These are phyloP conservation scores for Citropsis articulata DNA, from an alignment of 345 rosid genomes.

Conservation along the genomic window DNA sequence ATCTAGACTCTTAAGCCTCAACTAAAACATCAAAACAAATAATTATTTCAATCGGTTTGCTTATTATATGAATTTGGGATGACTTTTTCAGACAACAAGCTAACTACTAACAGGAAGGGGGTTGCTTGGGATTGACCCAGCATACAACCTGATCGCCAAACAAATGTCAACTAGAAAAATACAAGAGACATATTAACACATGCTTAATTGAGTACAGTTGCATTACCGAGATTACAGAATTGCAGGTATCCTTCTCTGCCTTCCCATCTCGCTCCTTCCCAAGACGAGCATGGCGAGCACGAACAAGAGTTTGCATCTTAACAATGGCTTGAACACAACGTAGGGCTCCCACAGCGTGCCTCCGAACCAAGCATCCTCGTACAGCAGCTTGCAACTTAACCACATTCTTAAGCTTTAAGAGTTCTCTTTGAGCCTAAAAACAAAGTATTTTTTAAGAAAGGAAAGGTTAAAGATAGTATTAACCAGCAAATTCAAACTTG, in stretches of 20 bases:
- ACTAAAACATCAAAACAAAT: too few relatives aligned
- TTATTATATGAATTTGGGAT: too few relatives aligned
- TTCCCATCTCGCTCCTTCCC: constrained; percentile 22
- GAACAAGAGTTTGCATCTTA: constrained; percentile 87
- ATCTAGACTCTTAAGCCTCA: too few relatives aligned
- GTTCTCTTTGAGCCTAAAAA: constrained; percentile 60
- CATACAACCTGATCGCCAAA: neutral
- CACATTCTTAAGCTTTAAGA: constrained; percentile 62
- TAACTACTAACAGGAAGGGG: too few relatives aligned
- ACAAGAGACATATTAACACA: neutral
- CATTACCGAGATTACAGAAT: constrained; percentile 40
- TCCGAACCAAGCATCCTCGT: constrained; percentile 90
- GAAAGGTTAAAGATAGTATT: neutral
- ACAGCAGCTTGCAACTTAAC: constrained; percentile 89
- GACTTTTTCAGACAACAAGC: too few relatives aligned
- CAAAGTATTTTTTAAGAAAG: constrained; percentile 10
- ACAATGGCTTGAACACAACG: constrained; percentile 86
- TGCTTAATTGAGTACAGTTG: constrained; percentile 11
- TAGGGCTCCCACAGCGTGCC: constrained; percentile 79
- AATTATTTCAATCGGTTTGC: too few relatives aligned
- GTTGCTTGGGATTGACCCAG: neutral
- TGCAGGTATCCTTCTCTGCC: constrained; percentile 24
- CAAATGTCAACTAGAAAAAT: neutral
- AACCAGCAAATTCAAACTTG: neutral
- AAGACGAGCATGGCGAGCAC: constrained; percentile 57